These are phyloP conservation scores for Ceriops zippeliana DNA, from an alignment of 345 rosid genomes.

Conservation along the genomic window DNA sequence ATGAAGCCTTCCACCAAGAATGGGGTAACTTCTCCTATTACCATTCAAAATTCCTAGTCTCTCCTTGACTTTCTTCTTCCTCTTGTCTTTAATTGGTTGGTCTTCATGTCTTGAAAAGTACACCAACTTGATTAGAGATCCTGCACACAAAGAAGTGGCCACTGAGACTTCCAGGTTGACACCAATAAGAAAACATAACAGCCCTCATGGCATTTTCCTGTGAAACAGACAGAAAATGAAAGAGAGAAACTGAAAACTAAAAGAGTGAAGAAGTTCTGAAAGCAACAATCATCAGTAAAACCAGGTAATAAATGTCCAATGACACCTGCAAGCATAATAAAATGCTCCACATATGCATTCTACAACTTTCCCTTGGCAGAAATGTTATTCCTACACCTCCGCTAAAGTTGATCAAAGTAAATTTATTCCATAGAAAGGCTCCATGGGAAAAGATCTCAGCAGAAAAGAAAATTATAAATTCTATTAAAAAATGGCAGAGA, in stretches of 20 bases:
- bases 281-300: too few relatives aligned
- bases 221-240: not conserved
- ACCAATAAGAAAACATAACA: not conserved
- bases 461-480: not conserved
- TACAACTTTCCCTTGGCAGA: too few relatives aligned
- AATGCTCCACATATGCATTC: not conserved
- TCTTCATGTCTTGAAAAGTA: conserved; percentile 98
- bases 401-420: conserved; percentile 1
- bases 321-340: not conserved
- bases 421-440: not conserved
- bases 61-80: conserved; percentile 73
- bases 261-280: too few relatives aligned
- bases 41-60: conserved; percentile 72
- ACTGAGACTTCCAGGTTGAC: not conserved
- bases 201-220: not conserved
- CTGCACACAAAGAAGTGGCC: conserved; percentile 38
- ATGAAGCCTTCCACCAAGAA: conserved; percentile 98
- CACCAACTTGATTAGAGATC: conserved; percentile 91
- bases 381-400: not conserved
- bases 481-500: not conserved
- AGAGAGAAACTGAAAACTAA: too few relatives aligned
- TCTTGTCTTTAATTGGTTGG: conserved; percentile 48
- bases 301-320: too few relatives aligned
- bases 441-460: not conserved
- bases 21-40: conserved; percentile 81